Base-by-base conservation (phyloP, 768 basidiomycete species). In the Leccinellum albellum region DNA sequence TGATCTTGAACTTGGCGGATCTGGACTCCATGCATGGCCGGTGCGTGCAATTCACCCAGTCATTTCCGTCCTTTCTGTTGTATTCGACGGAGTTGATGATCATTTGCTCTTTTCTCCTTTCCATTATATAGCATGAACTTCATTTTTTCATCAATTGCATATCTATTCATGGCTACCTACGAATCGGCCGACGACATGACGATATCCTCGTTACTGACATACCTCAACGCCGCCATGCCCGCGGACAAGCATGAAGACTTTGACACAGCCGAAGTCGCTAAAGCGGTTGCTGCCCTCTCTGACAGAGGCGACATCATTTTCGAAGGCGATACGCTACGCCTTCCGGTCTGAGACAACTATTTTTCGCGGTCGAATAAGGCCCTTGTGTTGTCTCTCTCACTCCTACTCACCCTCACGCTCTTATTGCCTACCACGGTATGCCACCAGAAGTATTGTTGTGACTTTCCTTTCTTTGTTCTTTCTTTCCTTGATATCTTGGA, bases 161-260 rank as follows among this genome's bases (percentile, higher is more conserved):
- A 88, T 65, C 79, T 91, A 49, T 88, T 87, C 75, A 67, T 74
- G 50, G 83, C 85, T 48, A 88, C 89, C 24, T 88, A 88, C 70
- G 84, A 82, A 58, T 62, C 75, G 15, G 71, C 78, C 23, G 88
- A 90, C 70, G 86, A 88, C 59, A 76, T 91, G 74, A 82, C 82
- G 7, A 83, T 91, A 65, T 85, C 86, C 3, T 74, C 85, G 9
- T 74, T 91, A 24, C 73, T 91, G 32, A 79, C 84, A 4, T 89
- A 88, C 69, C 77, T 91, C 55, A 90, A 90, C 64, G 83, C 87
- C 2, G 87, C 87, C 5, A 81, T 90, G 74, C 89, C 89, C 4
- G 76, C 75, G 26, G 88, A 89, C 67, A 90, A 90, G 71, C 83
- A 89, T 66, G 88, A 90, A 73, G 88, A 91, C 61, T 91, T 88